Evolutionary conservation across 1,139 yeast species (phyloP), one percentile per base, ranked within the genome.

Genomic region (Taphrina pruni): DNA sequence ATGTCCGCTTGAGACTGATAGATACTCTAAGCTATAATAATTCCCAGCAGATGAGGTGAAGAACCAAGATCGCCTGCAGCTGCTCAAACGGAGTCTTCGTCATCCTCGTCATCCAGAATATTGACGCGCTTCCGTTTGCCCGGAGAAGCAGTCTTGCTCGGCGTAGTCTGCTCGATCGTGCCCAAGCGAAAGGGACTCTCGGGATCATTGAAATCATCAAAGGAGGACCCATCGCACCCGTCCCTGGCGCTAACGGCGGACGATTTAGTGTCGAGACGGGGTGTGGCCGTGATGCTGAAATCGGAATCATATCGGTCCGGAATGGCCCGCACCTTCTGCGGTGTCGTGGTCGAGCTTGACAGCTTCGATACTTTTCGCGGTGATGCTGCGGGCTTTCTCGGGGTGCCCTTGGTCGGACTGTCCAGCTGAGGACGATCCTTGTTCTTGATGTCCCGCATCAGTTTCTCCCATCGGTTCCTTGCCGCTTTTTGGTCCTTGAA

Each of bases 401-500:
- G 54, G 9, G 54, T 21, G 36, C 54, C 36, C 36, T 21, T 50
- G n/a, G 54, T 50, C n/a, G 54, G 36, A 11, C 32, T 26, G 36
- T 50, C 54, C n/a, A n/a, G n/a, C 32, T 26, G 32, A 26, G 32
- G 32, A 9, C 12, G 36, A 26, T 50, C 54, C 21, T 50, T 50
- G 36, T 50, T 50, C 54, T 50, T 50, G 54, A 50, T 50, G 36
- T 50, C 36, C 36, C 54, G 32, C 54, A 50, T 50, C 36, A 50
- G n/a, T 21, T 50, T 50, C 36, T 50, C 54, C 54, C 54, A 50
- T 21, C 54, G 32, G 36, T 50, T 50, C 36, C 54, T 20, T 8
- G 54, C 54, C 36, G 54, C 54, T n/a, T 50, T 50, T 21, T 21
- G 36, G n/a, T 50, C 54, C 54, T 50, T 50, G 54, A 50, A 50